Conservation (phyloP, 345 rosid genomes). For the Sonneratia caseolaris region DNA sequence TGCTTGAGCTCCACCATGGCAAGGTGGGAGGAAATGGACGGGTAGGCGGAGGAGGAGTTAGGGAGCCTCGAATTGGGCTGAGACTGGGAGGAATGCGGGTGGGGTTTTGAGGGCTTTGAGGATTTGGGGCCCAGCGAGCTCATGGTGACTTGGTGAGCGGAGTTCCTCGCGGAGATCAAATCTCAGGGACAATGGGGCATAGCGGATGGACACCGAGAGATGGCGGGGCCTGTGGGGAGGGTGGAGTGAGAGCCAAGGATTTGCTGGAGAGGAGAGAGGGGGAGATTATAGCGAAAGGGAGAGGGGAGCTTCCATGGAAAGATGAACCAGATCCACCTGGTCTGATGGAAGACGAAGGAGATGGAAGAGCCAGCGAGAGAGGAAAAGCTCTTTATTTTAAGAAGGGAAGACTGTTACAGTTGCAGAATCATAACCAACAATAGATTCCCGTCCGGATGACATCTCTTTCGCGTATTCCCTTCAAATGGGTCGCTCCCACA, state of each 20-base stretch:
- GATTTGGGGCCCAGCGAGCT: constrained; percentile 3
- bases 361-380: background rate
- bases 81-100: constrained; percentile 28
- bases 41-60: constrained; percentile 1
- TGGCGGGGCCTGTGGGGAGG: background rate
- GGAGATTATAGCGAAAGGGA: background rate
- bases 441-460: too few species aligned
- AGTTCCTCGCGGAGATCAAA: background rate
- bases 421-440: too few species aligned
- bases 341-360: background rate
- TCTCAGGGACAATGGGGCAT: background rate
- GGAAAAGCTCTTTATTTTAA: background rate
- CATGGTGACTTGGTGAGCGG: background rate
- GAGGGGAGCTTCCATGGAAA: constrained; percentile 1
- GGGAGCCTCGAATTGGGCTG: background rate
- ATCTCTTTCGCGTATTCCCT: too few species aligned
- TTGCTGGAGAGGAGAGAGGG: background rate
- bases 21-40: constrained; percentile 56
- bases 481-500: too few species aligned
- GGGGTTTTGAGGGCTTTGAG: constrained; percentile 12
- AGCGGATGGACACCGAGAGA: background rate
- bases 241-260: background rate
- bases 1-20: constrained; percentile 98
- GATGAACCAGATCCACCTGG: background rate
- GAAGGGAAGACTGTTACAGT: too few species aligned